phyloP scores from a whole-genome alignment of 495 filamentous ascomycete species.

The Penicillium canariense region DNA sequence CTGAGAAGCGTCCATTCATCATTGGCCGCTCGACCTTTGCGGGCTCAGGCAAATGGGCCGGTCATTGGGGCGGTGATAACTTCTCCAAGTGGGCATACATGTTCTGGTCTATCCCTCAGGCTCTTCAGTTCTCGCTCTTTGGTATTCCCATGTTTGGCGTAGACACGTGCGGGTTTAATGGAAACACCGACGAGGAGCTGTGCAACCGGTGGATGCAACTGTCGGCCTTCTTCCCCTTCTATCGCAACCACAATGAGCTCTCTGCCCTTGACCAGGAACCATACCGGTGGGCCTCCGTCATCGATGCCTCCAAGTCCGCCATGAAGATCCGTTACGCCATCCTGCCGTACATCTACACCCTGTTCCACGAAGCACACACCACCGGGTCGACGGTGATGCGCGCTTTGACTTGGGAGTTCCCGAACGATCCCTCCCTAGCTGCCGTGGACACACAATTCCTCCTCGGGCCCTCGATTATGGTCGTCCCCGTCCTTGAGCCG shows the following conservation, averaged over 20 bases:
- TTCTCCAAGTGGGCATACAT: conserved; percentile 64
- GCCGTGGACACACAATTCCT: conserved; percentile 72
- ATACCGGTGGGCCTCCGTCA: conserved; percentile 69
- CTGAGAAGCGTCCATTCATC: conserved; percentile 75
- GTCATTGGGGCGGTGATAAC: conserved; percentile 90
- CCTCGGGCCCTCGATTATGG: conserved; percentile 66
- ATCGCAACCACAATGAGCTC: conserved; percentile 76
- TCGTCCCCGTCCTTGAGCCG: conserved; percentile 69
- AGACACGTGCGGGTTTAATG: conserved; percentile 77
- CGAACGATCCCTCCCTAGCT: conserved; percentile 68
- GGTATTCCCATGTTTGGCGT: conserved; percentile 88
- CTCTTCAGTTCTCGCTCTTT: conserved; percentile 74
- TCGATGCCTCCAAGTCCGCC: conserved; percentile 60
- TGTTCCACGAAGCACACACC: conserved; percentile 67
- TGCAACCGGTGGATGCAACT: conserved; percentile 88
- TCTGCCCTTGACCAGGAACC: conserved; percentile 68
- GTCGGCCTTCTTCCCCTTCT: conserved; percentile 84
- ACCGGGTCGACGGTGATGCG: conserved; percentile 76
- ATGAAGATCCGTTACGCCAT: conserved; percentile 74
- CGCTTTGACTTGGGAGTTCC: conserved; percentile 81
- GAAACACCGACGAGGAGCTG: conserved; percentile 70
- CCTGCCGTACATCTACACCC: conserved; percentile 80
- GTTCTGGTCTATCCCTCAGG: conserved; percentile 79
- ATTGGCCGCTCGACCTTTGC: conserved; percentile 82
- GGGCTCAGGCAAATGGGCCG: conserved; percentile 75